Conservation (phyloP, 2,329 filamentous ascomycete species). For the Penicillium sp. region DNA sequence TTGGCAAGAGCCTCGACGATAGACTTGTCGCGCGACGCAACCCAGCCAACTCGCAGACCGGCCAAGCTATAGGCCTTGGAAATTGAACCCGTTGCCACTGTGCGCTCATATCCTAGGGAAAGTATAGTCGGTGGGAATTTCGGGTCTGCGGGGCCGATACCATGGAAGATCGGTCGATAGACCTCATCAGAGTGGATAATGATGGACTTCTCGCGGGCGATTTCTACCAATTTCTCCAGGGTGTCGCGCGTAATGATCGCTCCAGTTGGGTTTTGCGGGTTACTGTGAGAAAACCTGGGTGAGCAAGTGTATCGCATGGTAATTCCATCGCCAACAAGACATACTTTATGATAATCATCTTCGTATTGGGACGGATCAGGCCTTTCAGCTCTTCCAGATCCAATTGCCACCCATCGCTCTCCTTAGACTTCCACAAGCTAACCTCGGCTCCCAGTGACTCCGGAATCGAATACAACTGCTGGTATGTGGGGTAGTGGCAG, state of each 20-base stretch:
- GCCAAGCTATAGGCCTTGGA: slow-evolving; percentile 84
- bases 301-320: neutral
- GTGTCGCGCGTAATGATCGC: slow-evolving; percentile 64
- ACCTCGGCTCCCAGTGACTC: slow-evolving; percentile 74
- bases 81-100: slow-evolving; percentile 75
- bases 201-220: slow-evolving; percentile 65
- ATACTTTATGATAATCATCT: slow-evolving; percentile 64
- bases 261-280: slow-evolving; percentile 71
- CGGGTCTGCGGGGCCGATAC: slow-evolving; percentile 54
- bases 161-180: slow-evolving; percentile 80
- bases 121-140: slow-evolving; percentile 68
- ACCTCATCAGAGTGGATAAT: slow-evolving; percentile 77
- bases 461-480: slow-evolving; percentile 78
- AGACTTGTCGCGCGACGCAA: slow-evolving; percentile 64
- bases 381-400: slow-evolving; percentile 65
- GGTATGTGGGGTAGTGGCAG: slow-evolving; percentile 83
- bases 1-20: slow-evolving; percentile 66
- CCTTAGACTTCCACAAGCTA: slow-evolving; percentile 70
- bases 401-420: slow-evolving; percentile 66
- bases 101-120: slow-evolving; percentile 69
- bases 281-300: slow-evolving; percentile 47
- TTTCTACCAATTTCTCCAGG: slow-evolving; percentile 61
- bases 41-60: slow-evolving; percentile 81
- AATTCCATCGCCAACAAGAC: neutral
- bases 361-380: slow-evolving; percentile 56